Evolutionary conservation across 2,329 filamentous ascomycete genomes (phyloP), one percentile per base, ranked within the genome.

Genomic region (Dactylellina cionopaga): DNA sequence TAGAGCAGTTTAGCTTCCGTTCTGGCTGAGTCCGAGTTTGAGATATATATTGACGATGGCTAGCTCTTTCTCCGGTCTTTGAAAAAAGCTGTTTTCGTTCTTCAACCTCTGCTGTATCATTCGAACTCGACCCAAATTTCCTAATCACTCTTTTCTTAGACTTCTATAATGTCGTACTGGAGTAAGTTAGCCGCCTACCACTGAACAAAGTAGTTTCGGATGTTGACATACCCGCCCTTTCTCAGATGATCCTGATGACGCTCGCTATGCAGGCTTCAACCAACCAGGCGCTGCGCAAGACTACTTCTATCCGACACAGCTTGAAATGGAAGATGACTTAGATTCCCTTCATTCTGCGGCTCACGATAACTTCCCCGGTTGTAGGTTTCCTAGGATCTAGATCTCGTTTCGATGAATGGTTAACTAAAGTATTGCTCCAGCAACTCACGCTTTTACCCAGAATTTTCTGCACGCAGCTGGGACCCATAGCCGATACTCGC

Each of bases 1-100:
- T 41, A 19, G 44, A 41, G 31, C 3, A 49, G 51, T 15, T 49
- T 58, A 51, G 62, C 43, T 66, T 51, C 51, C 51, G 33, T 25
- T 44, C 19, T 43, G 46, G 19, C 33, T 51, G 43, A 35, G 41
- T 35, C 25, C 37, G 15, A n/a, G 25, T 24, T 15, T 58, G 54
- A 33, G 29, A 59, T 59, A 63, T 63, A 63, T 63, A 63, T 43
- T 47, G 29, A 10, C 24, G 58, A 52, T 27, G 17, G 15, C 31
- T 22, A 17, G n/a, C n/a, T n/a, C n/a, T n/a, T n/a, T n/a, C n/a
- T 24, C 49, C 51, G 22, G 47, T 29, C 19, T 25, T 31, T 19
- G 31, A 62, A 13, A 9, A 29, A 25, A 3, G 55, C 47, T 46
- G 25, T 15, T 56, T n/a, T 51, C 52, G 27, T 39, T 47, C 51